Percentiles rank a stretch among this genome's conserved stretches.
phyloP scores from a whole-genome alignment of 1,284 basidiomycete species.

The Polyporus tsugae region DNA sequence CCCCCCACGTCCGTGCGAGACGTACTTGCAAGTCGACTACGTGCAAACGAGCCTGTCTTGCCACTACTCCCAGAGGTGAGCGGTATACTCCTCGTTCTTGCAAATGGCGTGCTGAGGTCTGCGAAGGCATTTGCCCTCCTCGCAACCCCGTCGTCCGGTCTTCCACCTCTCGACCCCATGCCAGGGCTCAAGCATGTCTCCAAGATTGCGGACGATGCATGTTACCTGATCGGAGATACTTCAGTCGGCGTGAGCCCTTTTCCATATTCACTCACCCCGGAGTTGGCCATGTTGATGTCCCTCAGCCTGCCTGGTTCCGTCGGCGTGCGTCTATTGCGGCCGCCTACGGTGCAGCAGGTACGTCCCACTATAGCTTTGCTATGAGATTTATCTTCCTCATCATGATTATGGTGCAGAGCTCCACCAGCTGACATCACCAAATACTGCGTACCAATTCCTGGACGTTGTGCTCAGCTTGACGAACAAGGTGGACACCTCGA shows the following conservation, averaged over 20 bases:
- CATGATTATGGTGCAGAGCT: slow-evolving; percentile 55
- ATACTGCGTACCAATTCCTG: slow-evolving; percentile 70
- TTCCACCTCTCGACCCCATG: slow-evolving; percentile 63
- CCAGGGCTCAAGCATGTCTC: slow-evolving; percentile 67
- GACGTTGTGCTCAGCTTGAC: slow-evolving; percentile 63
- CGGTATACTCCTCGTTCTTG: slow-evolving; percentile 4
- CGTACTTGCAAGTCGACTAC: slow-evolving; percentile 60
- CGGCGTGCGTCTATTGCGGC: slow-evolving; percentile 66
- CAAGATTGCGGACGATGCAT: slow-evolving; percentile 73
- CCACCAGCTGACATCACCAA: slow-evolving; percentile 76
- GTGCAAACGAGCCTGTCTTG: slow-evolving; percentile 71
- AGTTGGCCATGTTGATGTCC: slow-evolving; percentile 10
- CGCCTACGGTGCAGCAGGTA: slow-evolving; percentile 72
- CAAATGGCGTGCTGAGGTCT: neutral
- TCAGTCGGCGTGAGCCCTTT: slow-evolving; percentile 58
- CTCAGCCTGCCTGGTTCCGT: slow-evolving; percentile 73
- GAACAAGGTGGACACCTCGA: slow-evolving; percentile 48
- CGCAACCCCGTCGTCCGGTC: slow-evolving; percentile 54
- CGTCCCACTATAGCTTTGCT: slow-evolving; percentile 24
- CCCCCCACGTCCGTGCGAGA: slow-evolving; percentile 49
- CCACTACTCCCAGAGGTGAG: slow-evolving; percentile 69
- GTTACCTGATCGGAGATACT: slow-evolving; percentile 58
- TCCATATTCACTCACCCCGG: neutral
- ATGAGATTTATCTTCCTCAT: neutral
- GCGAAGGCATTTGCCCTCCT: slow-evolving; percentile 71